These are phyloP conservation scores for Cryptosporidium ubiquitum DNA, from an alignment of 169 alveolate genomes.

Conservation along the genomic window DNA sequence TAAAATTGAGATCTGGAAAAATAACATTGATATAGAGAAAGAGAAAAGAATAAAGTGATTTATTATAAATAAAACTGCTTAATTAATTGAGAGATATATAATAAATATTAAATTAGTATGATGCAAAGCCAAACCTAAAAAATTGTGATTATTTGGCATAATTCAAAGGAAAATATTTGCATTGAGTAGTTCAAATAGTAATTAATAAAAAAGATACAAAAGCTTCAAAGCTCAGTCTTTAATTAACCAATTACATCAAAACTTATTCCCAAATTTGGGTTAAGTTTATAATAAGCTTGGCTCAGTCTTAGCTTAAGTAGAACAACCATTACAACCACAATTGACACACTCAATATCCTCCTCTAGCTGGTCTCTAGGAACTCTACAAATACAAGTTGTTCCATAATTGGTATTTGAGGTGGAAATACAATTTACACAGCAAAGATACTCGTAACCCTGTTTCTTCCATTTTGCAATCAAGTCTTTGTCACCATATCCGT, in stretches of 20 bases:
- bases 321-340: slow-evolving; percentile 99
- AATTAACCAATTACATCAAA: no score
- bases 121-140: neutral
- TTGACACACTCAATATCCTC: slow-evolving; percentile 95
- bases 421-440: slow-evolving; percentile 96
- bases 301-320: slow-evolving; percentile 78
- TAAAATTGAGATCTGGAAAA: no score
- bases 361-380: slow-evolving; percentile 95
- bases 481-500: slow-evolving; percentile 96
- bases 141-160: neutral
- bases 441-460: slow-evolving; percentile 96
- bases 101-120: no score
- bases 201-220: neutral
- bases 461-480: slow-evolving; percentile 99
- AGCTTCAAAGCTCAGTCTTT: neutral
- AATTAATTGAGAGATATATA: no score
- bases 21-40: no score
- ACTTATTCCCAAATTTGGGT: neutral
- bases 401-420: slow-evolving; percentile 92
- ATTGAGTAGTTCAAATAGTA: neutral
- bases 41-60: no score
- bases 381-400: slow-evolving; percentile 98
- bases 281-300: neutral
- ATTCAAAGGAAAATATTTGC: neutral
- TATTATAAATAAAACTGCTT: no score